Conservation (phyloP, 305 asterid genomes). For the Ilex paraguariensis region DNA sequence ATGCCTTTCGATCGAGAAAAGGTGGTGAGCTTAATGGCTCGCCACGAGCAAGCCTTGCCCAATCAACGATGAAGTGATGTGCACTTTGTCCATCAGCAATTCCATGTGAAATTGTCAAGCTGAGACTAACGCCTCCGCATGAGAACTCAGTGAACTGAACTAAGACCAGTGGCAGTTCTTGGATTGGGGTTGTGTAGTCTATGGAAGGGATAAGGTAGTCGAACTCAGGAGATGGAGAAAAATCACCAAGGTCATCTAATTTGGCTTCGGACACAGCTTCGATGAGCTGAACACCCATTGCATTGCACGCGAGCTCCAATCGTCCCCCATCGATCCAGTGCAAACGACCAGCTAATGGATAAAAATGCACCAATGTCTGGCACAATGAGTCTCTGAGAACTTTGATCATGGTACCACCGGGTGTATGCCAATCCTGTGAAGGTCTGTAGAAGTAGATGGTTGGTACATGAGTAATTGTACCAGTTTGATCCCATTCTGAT, state of each 20-base stretch:
- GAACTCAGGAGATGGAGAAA: conserved; percentile 14
- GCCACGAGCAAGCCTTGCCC: conserved; percentile 23
- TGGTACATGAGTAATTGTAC: conserved; percentile 41
- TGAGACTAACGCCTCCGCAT: conserved; percentile 21
- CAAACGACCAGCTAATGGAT: conserved; percentile 23
- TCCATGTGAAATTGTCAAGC: conserved; percentile 13
- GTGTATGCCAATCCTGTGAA: not conserved
- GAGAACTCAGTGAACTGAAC: conserved; percentile 18
- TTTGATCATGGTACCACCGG: not conserved
- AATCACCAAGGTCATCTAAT: conserved; percentile 18
- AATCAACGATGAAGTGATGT: conserved; percentile 13
- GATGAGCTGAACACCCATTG: conserved; percentile 16
- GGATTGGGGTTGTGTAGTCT: conserved; percentile 12
- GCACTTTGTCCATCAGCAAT: conserved; percentile 21
- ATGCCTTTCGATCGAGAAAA: conserved; percentile 8
- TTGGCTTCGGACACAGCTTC: conserved; percentile 23
- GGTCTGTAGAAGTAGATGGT: conserved; percentile 22
- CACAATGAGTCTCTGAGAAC: conserved; percentile 17
- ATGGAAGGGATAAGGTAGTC: conserved; percentile 10
- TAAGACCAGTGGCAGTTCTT: conserved; percentile 16
- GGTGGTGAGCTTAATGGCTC: not conserved
- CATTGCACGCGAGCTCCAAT: conserved; percentile 21
- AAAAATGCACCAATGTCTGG: conserved; percentile 17
- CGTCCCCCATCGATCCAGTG: conserved; percentile 18
- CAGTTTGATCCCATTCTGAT: conserved; percentile 47